phyloP scores from a whole-genome alignment of 768 basidiomycete genomes.

The Crepidotus variabilis region DNA sequence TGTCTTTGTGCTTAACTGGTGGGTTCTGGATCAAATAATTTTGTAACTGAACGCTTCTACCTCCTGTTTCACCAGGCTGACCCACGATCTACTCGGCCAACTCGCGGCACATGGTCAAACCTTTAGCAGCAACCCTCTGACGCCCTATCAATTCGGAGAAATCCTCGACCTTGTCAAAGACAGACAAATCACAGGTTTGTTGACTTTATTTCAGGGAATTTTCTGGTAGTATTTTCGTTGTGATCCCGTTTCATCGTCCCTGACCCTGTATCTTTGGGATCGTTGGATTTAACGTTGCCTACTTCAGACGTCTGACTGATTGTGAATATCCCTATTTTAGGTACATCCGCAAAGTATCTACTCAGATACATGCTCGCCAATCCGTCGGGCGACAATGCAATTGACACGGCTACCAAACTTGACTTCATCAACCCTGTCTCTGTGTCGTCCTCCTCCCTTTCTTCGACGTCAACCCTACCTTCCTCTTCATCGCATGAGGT shows the following conservation, averaged over 20 bases:
- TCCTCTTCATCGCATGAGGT: conserved; percentile 12
- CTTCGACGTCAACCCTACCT: conserved; percentile 7
- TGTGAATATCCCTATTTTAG: conserved; percentile 34
- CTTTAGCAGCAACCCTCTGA: conserved; percentile 57
- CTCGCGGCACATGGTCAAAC: conserved; percentile 54
- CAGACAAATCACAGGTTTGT: conserved; percentile 65
- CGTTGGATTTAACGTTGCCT: too few relatives aligned
- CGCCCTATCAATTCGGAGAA: conserved; percentile 63
- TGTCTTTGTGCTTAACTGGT: conserved; percentile 85
- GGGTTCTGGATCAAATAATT: too few relatives aligned
- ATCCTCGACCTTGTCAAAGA: conserved; percentile 73
- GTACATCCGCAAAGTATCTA: conserved; percentile 74
- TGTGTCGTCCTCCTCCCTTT: conserved; percentile 11
- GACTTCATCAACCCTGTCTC: conserved; percentile 39
- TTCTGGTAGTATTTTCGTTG: too few relatives aligned
- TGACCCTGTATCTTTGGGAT: too few relatives aligned
- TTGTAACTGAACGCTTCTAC: too few relatives aligned
- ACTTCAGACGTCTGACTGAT: background rate
- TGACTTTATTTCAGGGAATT: too few relatives aligned
- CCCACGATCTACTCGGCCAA: conserved; percentile 82
- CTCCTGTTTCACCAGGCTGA: conserved; percentile 59
- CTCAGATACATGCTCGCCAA: conserved; percentile 66
- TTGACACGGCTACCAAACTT: conserved; percentile 44
- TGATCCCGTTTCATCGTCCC: too few relatives aligned
- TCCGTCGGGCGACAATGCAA: conserved; percentile 31